phyloP scores from a whole-genome alignment of 2,329 filamentous ascomycete genomes.

The Verticillium nubilum region DNA sequence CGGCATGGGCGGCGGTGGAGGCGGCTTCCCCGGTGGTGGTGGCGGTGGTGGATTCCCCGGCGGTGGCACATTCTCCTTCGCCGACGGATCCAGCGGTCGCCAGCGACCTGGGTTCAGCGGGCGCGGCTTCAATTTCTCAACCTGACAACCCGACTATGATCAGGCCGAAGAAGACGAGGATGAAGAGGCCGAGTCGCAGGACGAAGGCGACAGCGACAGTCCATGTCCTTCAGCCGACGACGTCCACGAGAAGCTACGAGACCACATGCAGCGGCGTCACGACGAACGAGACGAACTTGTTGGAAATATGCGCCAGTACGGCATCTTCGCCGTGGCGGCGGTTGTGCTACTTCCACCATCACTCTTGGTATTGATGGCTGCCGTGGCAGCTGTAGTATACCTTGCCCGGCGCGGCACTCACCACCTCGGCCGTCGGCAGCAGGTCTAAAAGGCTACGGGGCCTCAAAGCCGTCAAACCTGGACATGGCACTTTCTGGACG shows the following conservation, averaged over 20 bases:
- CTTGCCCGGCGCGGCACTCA: conserved; percentile 24
- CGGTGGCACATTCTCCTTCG: conserved; percentile 57
- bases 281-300: conserved; percentile 32
- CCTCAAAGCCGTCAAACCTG: not conserved
- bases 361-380: conserved; percentile 30
- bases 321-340: conserved; percentile 35
- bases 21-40: too few species aligned
- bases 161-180: conserved; percentile 25
- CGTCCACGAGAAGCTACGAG: conserved; percentile 19
- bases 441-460: not conserved
- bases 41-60: conserved; percentile 47
- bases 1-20: conserved; percentile 52
- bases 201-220: conserved; percentile 18
- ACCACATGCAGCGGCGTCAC: conserved; percentile 23
- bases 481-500: not conserved
- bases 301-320: conserved; percentile 34
- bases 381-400: conserved; percentile 32
- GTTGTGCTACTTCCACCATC: conserved; percentile 41
- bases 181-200: conserved; percentile 22
- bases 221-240: conserved; percentile 18
- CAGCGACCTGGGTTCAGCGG: conserved; percentile 24
- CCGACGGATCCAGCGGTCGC: conserved; percentile 26
- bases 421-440: not conserved
- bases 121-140: conserved; percentile 34
- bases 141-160: conserved; percentile 39